Evolutionary conservation across 805 yeast genomes (phyloP), one percentile per base, ranked within the genome.

Genomic region (Lachancea sp.): DNA sequence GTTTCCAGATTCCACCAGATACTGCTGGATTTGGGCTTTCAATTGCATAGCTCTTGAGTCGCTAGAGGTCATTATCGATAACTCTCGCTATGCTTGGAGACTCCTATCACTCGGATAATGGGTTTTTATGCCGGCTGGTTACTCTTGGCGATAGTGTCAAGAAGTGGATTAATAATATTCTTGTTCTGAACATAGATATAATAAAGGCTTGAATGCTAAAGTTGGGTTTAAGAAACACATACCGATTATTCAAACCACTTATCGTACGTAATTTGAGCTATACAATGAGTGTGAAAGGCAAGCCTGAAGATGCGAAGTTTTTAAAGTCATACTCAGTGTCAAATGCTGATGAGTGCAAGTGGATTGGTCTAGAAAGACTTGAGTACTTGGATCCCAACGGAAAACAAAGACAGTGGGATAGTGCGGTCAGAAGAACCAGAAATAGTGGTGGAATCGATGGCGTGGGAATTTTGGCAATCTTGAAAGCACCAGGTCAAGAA

Each of bases 391-490:
- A 83, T 49, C 90, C 95, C 5, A 65, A 67, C 19, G 95, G 95
- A 1, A 67, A 61, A 12, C 60, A 57, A 12, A 72, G 97, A 29
- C 81, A 78, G 38, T 90, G 97, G 97, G 98, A 90, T 62, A 80
- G 79, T 75, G 94, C 95, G 3, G 75, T 83, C 1, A 71, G 96
- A 45, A 74, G 77, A 36, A 88, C 96, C 7, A 69, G 95, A 38
- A 74, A 78, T 8, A 34, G 51, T 3, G 62, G 61, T 19, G 76
- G 74, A 3, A 70, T 81, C 19, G 98, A 90, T 59, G 97, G 96
- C 0, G 96, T 92, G n/a, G 89, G 90, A 3, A 81, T 90, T 34
- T 67, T 89, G 22, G 89, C 95, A 0, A 67, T 88, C 13, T 62
- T 88, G 38, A 71, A 77, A 47, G 63, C 69, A 20, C 64, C 74